Percentiles rank a stretch among this genome's conserved stretches.
phyloP scores from a whole-genome alignment of 768 basidiomycete species.

The Paxillus rubicundulus region DNA sequence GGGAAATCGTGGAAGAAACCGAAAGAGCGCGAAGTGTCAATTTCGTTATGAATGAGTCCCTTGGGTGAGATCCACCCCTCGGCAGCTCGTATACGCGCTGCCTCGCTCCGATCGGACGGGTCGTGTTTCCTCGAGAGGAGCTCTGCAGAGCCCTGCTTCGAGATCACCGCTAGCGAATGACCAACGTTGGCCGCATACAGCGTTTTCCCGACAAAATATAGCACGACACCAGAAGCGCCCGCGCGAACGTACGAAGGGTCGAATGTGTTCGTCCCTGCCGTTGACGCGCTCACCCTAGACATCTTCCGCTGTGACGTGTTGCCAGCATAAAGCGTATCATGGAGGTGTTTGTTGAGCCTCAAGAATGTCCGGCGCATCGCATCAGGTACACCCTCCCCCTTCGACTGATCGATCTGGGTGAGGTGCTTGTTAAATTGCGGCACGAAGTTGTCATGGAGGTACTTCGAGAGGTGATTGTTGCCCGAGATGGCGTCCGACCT shows the following conservation, averaged over 20 bases:
- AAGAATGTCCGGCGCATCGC: constrained; percentile 88
- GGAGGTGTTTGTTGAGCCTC: constrained; percentile 76
- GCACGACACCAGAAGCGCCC: constrained; percentile 82
- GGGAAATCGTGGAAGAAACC: constrained; percentile 90
- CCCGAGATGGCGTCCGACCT: constrained; percentile 54
- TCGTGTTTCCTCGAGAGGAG: constrained; percentile 80
- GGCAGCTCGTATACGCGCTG: constrained; percentile 79
- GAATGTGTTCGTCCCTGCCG: constrained; percentile 29
- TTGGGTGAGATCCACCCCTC: constrained; percentile 94
- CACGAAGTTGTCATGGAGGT: constrained; percentile 78
- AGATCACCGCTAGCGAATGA: constrained; percentile 83
- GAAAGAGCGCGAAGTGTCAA: constrained; percentile 89
- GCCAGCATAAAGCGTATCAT: constrained; percentile 58
- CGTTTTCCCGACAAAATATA: constrained; percentile 77
- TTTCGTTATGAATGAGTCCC: constrained; percentile 88
- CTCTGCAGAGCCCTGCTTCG: constrained; percentile 69
- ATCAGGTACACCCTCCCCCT: constrained; percentile 58
- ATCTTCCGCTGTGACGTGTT: constrained; percentile 57
- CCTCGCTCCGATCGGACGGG: constrained; percentile 85
- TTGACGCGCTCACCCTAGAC: constrained; percentile 58
- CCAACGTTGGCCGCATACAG: constrained; percentile 91
- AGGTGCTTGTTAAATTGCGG: constrained; percentile 60
- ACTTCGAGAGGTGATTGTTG: constrained; percentile 76
- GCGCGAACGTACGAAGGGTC: constrained; percentile 57
- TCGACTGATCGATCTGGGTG: constrained; percentile 35